Percentiles rank a stretch among this genome's conserved stretches.
Evolutionary conservation across 2,329 filamentous ascomycete genomes (phyloP).

Genomic region (Sclerotinia nivalis): DNA sequence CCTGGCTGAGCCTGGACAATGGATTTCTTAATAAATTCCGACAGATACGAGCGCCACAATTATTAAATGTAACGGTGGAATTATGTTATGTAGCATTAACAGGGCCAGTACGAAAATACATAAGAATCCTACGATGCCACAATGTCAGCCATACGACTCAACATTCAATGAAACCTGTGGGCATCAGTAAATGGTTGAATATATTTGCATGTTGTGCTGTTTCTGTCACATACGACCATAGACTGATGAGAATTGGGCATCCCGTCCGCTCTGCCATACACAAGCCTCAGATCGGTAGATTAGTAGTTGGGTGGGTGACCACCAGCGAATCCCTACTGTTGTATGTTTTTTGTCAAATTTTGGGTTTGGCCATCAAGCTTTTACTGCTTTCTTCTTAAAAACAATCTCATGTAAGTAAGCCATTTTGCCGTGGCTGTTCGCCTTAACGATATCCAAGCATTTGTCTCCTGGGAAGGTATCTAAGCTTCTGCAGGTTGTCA

Average conservation of each 20-base stretch:
- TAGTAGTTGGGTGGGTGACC: slow-evolving; percentile 17
- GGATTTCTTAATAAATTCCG: background rate
- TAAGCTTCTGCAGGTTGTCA: background rate
- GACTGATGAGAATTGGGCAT: slow-evolving; percentile 10
- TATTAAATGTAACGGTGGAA: background rate
- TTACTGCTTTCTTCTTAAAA: too few species aligned
- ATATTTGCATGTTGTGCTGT: accelerated
- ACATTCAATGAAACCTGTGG: too few species aligned
- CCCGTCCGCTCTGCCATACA: slow-evolving; percentile 16
- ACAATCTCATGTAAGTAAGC: background rate
- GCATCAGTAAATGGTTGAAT: accelerated
- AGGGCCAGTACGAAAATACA: background rate
- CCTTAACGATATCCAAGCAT: background rate
- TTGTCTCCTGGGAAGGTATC: background rate
- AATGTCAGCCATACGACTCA: background rate
- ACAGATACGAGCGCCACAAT: slow-evolving; percentile 13
- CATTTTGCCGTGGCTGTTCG: background rate
- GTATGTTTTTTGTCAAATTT: background rate
- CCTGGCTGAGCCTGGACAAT: background rate
- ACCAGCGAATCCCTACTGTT: slow-evolving; percentile 15
- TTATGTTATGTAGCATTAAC: background rate
- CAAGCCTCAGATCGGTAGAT: slow-evolving; percentile 11
- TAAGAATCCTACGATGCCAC: background rate
- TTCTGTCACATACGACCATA: background rate
- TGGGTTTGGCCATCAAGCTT: too few species aligned